Evolutionary conservation across 805 yeast species (phyloP).

Genomic region (Metschnikowia baotianmanensis): DNA sequence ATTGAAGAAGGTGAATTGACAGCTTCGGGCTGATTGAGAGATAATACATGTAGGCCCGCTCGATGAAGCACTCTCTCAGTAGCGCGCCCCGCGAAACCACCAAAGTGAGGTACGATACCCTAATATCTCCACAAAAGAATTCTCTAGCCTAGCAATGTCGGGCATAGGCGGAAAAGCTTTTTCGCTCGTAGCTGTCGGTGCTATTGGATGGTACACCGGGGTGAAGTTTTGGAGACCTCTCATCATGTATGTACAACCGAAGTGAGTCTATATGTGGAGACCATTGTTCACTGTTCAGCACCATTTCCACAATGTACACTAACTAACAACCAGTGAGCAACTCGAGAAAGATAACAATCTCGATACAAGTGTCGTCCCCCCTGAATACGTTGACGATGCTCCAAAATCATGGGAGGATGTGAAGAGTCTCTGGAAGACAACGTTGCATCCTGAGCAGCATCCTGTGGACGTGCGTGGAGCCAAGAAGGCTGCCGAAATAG

Average conservation of each 20-base stretch:
- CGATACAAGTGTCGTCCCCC: slow-evolving; percentile 57
- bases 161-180: slow-evolving; percentile 26
- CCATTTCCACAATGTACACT: neutral
- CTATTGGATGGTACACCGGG: slow-evolving; percentile 47
- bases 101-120: no score
- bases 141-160: slow-evolving; percentile 21
- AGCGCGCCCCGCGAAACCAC: slow-evolving; percentile 4
- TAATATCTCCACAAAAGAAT: no score
- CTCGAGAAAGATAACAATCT: slow-evolving; percentile 63
- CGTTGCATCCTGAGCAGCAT: slow-evolving; percentile 29
- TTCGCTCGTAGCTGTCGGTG: slow-evolving; percentile 24
- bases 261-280: neutral
- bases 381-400: slow-evolving; percentile 36
- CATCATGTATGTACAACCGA: slow-evolving; percentile 49
- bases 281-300: neutral
- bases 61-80: neutral
- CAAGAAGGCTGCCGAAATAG: neutral
- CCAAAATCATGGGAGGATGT: slow-evolving; percentile 42
- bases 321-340: slow-evolving; percentile 46
- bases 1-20: no score
- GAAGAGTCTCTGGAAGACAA: slow-evolving; percentile 28
- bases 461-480: slow-evolving; percentile 5
- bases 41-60: no score
- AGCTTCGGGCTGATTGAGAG: no score
- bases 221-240: slow-evolving; percentile 72